Conservation (phyloP, 192 early-diverging fungal genomes). For the Coemansia sp. region DNA sequence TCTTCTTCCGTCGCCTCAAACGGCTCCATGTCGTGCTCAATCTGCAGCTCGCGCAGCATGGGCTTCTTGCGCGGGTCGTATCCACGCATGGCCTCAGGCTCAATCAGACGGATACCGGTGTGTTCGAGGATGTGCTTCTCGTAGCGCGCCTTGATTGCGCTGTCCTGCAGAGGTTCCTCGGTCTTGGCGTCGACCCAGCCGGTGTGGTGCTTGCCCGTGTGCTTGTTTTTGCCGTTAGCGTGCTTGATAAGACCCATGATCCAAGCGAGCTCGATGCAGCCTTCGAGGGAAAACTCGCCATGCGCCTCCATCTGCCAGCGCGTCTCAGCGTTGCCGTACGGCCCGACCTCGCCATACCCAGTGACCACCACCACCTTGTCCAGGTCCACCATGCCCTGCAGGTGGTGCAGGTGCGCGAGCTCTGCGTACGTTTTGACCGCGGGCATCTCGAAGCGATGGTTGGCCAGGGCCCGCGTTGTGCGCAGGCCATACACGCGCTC, state of each 20-base stretch:
- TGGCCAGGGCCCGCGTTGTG: constrained; percentile 65
- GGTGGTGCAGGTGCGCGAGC: constrained; percentile 60
- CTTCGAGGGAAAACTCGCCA: constrained; percentile 54
- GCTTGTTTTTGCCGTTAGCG: constrained; percentile 75
- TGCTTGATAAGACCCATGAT: constrained; percentile 94
- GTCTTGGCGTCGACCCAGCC: constrained; percentile 91
- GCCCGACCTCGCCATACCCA: constrained; percentile 91
- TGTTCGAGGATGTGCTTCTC: constrained; percentile 87
- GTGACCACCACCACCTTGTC: constrained; percentile 87
- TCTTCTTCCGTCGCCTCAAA: constrained; percentile 86
- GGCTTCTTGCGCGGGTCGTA: constrained; percentile 87
- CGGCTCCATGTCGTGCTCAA: constrained; percentile 84
- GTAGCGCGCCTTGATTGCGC: constrained; percentile 83
- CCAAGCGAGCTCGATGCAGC: constrained; percentile 96
- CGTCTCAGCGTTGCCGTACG: constrained; percentile 83
- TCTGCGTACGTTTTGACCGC: constrained; percentile 58
- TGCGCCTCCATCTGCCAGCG: constrained; percentile 95
- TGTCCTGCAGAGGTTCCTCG: constrained; percentile 79
- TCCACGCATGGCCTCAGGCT: constrained; percentile 80
- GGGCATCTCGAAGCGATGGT: constrained; percentile 89
- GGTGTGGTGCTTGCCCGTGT: constrained; percentile 60
- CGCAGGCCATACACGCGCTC: constrained; percentile 26
- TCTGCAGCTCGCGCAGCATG: constrained; percentile 82
- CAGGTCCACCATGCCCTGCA: constrained; percentile 78
- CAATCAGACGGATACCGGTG: constrained; percentile 89